Percentiles rank a stretch among this genome's conserved stretches.
Conservation (phyloP, 2,329 filamentous ascomycete genomes). For the Aspergillus cejpii region DNA sequence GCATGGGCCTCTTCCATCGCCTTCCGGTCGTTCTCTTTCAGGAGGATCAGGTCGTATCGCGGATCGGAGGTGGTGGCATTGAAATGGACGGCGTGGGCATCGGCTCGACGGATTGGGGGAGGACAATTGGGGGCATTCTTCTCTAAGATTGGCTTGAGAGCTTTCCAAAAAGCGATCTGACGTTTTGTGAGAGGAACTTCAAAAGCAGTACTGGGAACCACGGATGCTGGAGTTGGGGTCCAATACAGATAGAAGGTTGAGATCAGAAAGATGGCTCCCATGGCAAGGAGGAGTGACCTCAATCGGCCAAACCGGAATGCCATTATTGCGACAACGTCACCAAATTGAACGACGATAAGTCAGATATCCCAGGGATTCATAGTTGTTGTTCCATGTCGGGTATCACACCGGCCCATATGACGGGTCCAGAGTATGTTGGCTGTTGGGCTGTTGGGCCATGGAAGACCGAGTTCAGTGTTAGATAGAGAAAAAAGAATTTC, state of each 20-base stretch:
- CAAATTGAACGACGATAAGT: background rate
- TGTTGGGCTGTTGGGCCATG: too few species aligned
- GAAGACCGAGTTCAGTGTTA: too few species aligned
- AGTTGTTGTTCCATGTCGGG: too few species aligned
- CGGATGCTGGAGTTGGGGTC: constrained; percentile 28
- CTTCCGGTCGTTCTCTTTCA: constrained; percentile 30
- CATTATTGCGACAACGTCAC: constrained; percentile 16
- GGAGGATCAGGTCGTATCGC: constrained; percentile 33
- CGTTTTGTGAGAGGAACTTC: constrained; percentile 32
- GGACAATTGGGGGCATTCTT: constrained; percentile 28
- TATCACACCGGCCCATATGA: too few species aligned
- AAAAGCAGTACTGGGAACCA: constrained; percentile 30
- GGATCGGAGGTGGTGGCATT: constrained; percentile 23
- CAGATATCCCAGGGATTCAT: constrained; percentile 1
- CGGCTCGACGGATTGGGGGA: constrained; percentile 21
- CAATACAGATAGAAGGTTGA: constrained; percentile 35
- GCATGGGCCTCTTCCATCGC: constrained; percentile 38
- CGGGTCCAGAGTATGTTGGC: too few species aligned
- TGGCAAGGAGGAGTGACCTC: constrained; percentile 26
- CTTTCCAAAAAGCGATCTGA: constrained; percentile 36
- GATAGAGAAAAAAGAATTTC: too few species aligned
- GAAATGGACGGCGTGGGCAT: constrained; percentile 25
- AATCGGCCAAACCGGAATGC: constrained; percentile 25
- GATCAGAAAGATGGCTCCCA: constrained; percentile 26
- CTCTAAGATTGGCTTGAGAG: constrained; percentile 30